Percentiles rank a stretch among this genome's conserved stretches.
These are phyloP conservation scores for Penicillium antarcticum DNA, from an alignment of 495 filamentous ascomycete species.

Conservation along the genomic window DNA sequence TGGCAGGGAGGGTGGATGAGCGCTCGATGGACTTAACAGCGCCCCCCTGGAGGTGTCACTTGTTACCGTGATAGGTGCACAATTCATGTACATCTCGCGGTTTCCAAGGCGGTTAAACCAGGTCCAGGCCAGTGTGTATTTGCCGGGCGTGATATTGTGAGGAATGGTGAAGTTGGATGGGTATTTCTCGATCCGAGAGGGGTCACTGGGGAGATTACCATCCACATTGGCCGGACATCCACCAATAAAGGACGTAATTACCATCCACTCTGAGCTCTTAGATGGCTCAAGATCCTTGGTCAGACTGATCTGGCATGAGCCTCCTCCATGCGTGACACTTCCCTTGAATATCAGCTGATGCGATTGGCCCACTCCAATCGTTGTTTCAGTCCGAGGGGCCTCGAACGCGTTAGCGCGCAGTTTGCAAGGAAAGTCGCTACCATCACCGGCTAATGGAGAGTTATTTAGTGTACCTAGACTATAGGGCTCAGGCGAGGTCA, in stretches of 20 bases:
- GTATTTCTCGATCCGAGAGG: conserved; percentile 12
- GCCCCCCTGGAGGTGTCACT: conserved; percentile 39
- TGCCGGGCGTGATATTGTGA: conserved; percentile 29
- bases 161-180: conserved; percentile 42
- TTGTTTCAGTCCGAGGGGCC: no score
- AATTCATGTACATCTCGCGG: conserved; percentile 92
- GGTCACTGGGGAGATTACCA: conserved; percentile 24
- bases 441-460: no score
- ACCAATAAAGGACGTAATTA: conserved; percentile 49
- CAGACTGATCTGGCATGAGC: no score
- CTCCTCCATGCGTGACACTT: no score
- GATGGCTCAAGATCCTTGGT: no score
- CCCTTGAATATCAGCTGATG: no score
- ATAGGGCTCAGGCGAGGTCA: no score
- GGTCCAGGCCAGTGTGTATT: conserved; percentile 73
- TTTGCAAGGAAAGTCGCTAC: no score
- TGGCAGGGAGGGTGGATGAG: conserved; percentile 56
- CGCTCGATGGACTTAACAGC: conserved; percentile 18
- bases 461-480: no score
- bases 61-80: conserved; percentile 58
- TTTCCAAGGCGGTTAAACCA: conserved; percentile 86
- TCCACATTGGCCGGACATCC: conserved; percentile 59
- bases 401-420: no score
- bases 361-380: no score
- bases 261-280: no score